Evolutionary conservation across 208 protist species (phyloP).

Genomic region (Trypanosoma platydactyli): DNA sequence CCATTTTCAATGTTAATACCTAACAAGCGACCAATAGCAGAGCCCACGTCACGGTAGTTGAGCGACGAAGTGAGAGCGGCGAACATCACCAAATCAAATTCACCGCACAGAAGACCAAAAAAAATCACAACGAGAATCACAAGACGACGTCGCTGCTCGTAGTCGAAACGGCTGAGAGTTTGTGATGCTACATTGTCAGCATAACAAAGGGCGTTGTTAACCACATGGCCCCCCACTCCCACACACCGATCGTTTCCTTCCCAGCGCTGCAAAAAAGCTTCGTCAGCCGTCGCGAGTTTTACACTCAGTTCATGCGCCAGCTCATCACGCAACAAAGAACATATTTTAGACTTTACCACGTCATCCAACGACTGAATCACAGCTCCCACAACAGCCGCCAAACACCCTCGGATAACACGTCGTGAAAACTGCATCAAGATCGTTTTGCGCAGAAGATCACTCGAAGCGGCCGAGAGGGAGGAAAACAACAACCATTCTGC

Average conservation of each 20-base stretch:
- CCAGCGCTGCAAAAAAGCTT: slow-evolving; percentile 53
- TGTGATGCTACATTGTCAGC: slow-evolving; percentile 25
- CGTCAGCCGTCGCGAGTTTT: slow-evolving; percentile 46
- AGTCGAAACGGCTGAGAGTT: slow-evolving; percentile 27
- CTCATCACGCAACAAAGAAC: slow-evolving; percentile 28
- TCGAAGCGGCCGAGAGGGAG: slow-evolving; percentile 3
- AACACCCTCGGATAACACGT: slow-evolving; percentile 7
- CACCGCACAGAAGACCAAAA: slow-evolving; percentile 14
- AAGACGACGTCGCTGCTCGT: slow-evolving; percentile 14
- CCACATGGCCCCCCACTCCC: not conserved
- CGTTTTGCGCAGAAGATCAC: not conserved
- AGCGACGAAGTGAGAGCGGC: slow-evolving; percentile 2
- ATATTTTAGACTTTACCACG: slow-evolving; percentile 22
- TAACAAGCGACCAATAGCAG: slow-evolving; percentile 10
- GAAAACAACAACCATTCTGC: slow-evolving; percentile 24
- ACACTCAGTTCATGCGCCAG: slow-evolving; percentile 24
- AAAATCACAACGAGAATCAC: slow-evolving; percentile 9
- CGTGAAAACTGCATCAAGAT: slow-evolving; percentile 14
- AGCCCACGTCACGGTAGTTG: slow-evolving; percentile 15
- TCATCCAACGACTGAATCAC: slow-evolving; percentile 19
- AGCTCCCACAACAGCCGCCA: slow-evolving; percentile 10
- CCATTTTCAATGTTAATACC: slow-evolving; percentile 12
- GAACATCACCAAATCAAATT: slow-evolving; percentile 21
- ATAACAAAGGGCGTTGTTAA: slow-evolving; percentile 7
- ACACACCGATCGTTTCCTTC: slow-evolving; percentile 3